Base-by-base conservation (phyloP, 306 rosid species). In the Lablab purpureus region DNA sequence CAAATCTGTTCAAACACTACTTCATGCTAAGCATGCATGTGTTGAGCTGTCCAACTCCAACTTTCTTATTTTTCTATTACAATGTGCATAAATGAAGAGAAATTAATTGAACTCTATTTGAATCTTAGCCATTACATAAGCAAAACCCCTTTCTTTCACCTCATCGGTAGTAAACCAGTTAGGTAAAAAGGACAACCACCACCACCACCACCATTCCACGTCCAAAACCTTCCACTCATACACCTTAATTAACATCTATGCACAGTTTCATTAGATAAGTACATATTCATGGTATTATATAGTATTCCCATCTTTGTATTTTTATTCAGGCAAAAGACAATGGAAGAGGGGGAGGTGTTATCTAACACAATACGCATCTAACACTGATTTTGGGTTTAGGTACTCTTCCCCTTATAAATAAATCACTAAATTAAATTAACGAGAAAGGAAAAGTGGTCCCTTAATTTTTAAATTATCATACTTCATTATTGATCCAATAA, bases 21-120 rank as follows among this genome's bases (percentile, higher is more conserved):
- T 62, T 51, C 27, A 47, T 69, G 34, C 58, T 75, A 81, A 37
- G 50, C 47, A 43, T 80, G 75, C 82, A 77, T 80, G 84, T 80
- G 84, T 82, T 82, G 37, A 21, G 67, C 17, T 82, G 60, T 82
- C 67, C 77, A 75, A 40, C n/a, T 82, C 67, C 77, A 69, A 40
- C 12, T 19, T 67, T 46, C 28, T 37, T 3, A 41, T 67, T 75
- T 81, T 40, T 5, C 59, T 25, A 11, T 25, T 46, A 49, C 27
- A 36, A 66, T 65, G 30, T 46, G 17, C 7, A 41, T 28, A 43
- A 6, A 55, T 14, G 14, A 75, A 49, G 21, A 56, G 14, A 2
- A n/a, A 67, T 68, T 40, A 5, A 76, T 64, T 34, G 34, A n/a
- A 25, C 45, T 27, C 51, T 60, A 76, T 60, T 70, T 69, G 30